Evolutionary conservation across 257 asterid species (phyloP), one percentile per base, ranked within the genome.

Genomic region (Euphrasia confusa): DNA sequence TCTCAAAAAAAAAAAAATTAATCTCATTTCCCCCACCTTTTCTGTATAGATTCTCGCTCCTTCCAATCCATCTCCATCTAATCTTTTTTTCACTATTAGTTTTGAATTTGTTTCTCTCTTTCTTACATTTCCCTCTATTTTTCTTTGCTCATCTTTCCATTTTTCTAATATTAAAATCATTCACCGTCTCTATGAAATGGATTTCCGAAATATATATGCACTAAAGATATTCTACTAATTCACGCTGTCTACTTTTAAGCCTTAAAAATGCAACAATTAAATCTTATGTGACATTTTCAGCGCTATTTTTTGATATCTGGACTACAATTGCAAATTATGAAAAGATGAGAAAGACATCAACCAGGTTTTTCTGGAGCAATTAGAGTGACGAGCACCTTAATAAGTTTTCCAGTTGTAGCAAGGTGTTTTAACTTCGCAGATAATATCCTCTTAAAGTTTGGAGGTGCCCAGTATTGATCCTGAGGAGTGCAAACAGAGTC

Each of bases 381-480:
- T 33, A 17, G 50, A 66, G 68, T 37, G 45, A 57, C 61, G 69
- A 27, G 14, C 37, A 91, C 98, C 98, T 91, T 85, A 58, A 81
- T 64, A 75, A 88, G 96, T 72, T 86, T 85, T 70, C 96, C 94
- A 10, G 77, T 79, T 26, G 96, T 86, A 65, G 87, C 88, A 80
- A 91, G 66, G 68, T 85, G 84, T 79, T 83, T 91, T 79, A 88
- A 71, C 66, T 91, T 88, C 3, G 88, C 87, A 49, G 98, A 88
- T 78, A 91, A 76, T 73, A 91, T 77, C 79, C 96, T 79, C 80
- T 84, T 88, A 74, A 91, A 91, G 78, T 91, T 85, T 50, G 94
- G 85, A 65, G 98, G 98, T 54, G 95, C 94, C 95, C 96, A 85
- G 70, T 83, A 90, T 73, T 87, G 91, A 68, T 90, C 96, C 98